phyloP scores from a whole-genome alignment of 306 rosid genomes.

The Rosa persica region DNA sequence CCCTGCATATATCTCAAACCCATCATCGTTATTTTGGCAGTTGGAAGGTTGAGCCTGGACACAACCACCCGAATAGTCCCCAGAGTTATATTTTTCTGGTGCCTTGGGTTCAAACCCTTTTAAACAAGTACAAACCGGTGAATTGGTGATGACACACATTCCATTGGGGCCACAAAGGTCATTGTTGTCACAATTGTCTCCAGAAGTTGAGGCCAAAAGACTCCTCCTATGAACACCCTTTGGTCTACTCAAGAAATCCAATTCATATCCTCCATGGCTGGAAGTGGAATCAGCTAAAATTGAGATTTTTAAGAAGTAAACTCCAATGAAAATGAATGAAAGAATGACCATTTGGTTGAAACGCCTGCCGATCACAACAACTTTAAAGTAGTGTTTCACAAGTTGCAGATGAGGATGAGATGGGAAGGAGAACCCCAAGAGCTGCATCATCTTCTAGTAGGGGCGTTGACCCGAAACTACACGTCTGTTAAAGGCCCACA shows the following conservation, averaged over 20 bases:
- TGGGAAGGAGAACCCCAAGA: background rate
- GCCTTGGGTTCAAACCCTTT: constrained; percentile 35
- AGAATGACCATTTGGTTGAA: constrained; percentile 15
- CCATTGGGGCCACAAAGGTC: constrained; percentile 37
- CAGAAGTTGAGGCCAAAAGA: constrained; percentile 18
- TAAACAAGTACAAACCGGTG: constrained; percentile 32
- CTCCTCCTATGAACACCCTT: constrained; percentile 31
- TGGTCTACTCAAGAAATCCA: constrained; percentile 49
- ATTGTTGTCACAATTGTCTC: constrained; percentile 23
- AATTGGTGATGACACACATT: constrained; percentile 10
- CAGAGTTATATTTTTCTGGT: constrained; percentile 29
- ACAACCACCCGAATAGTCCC: constrained; percentile 50
- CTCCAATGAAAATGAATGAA: background rate
- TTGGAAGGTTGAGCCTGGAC: constrained; percentile 24
- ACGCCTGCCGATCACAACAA: background rate
- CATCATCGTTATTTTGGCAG: constrained; percentile 31
- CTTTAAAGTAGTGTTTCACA: background rate
- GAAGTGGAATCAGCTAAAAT: constrained; percentile 28
- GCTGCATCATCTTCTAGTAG: background rate
- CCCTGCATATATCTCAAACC: constrained; percentile 26
- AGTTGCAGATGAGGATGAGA: background rate
- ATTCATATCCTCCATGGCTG: constrained; percentile 11
- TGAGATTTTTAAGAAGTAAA: constrained; percentile 12
- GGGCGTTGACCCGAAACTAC: background rate
- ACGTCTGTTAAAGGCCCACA: background rate